These are phyloP conservation scores for Cladophialophora psammophila DNA, from an alignment of 2,329 filamentous ascomycete species.

Conservation along the genomic window DNA sequence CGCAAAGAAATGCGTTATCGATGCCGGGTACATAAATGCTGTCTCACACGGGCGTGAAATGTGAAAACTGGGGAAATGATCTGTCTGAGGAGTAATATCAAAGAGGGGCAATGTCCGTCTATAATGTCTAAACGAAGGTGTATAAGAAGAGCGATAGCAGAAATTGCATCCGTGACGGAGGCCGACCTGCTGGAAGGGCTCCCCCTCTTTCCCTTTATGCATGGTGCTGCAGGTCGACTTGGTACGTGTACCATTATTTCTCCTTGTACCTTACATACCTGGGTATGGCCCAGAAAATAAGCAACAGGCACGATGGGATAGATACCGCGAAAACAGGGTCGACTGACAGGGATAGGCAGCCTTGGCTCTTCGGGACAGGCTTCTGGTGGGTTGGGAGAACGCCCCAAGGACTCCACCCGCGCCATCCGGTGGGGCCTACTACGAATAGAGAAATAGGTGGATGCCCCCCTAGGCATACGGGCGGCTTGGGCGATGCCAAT, in stretches of 20 bases:
- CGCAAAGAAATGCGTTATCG: conserved; percentile 2
- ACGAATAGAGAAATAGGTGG: not conserved
- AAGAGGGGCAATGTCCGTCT: not conserved
- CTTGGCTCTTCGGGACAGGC: not conserved
- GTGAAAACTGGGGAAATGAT: conserved; percentile 5
- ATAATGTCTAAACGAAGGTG: conserved; percentile 14
- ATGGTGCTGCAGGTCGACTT: conserved; percentile 8
- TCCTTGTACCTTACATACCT: not conserved
- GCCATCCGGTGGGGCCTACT: not conserved
- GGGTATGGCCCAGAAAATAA: conserved; percentile 5
- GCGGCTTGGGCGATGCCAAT: not conserved
- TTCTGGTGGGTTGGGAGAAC: not conserved
- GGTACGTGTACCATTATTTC: not conserved
- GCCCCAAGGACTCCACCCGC: not conserved
- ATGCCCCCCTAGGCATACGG: not conserved
- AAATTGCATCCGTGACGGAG: conserved; percentile 6
- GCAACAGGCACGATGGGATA: conserved; percentile 11
- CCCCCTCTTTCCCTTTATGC: conserved; percentile 13
- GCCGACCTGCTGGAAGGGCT: not conserved
- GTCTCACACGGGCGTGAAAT: not conserved
- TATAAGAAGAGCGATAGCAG: not conserved
- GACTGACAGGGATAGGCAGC: conserved; percentile 10
- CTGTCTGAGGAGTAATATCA: not conserved
- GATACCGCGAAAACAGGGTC: conserved; percentile 9
- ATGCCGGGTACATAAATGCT: not conserved